Conservation (phyloP, 352 stramenopile genomes). For the Phytopythium sindhum region DNA sequence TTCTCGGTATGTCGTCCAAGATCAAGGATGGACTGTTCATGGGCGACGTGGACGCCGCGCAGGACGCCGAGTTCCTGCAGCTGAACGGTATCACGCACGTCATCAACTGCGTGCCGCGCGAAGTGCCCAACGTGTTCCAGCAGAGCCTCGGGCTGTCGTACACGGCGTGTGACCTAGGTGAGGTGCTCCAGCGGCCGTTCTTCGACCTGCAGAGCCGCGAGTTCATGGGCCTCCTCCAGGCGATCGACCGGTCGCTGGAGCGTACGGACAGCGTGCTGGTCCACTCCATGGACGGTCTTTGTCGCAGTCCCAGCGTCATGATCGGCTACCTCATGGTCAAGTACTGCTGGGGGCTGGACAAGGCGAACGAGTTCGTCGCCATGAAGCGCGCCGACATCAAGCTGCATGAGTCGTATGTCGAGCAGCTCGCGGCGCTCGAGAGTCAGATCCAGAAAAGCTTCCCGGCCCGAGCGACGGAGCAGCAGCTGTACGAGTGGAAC, state of each 20-base stretch:
- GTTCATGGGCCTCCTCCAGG: constrained; percentile 75
- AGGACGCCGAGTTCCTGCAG: constrained; percentile 92
- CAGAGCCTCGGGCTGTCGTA: constrained; percentile 84
- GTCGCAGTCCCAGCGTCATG: constrained; percentile 80
- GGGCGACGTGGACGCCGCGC: constrained; percentile 88
- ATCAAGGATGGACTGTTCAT: constrained; percentile 95
- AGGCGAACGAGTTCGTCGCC: constrained; percentile 88
- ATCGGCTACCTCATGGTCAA: constrained; percentile 91
- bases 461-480: constrained; percentile 36
- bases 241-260: constrained; percentile 80
- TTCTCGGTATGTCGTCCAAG: constrained; percentile 85
- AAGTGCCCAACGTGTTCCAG: constrained; percentile 91
- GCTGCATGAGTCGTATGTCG: constrained; percentile 68
- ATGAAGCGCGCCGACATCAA: constrained; percentile 88
- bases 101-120: constrained; percentile 88
- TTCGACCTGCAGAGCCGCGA: constrained; percentile 85
- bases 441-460: constrained; percentile 55
- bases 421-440: constrained; percentile 70
- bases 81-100: constrained; percentile 92
- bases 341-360: constrained; percentile 92
- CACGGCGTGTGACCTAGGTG: constrained; percentile 61
- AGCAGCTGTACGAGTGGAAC: constrained; percentile 75
- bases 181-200: constrained; percentile 60
- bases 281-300: constrained; percentile 82
- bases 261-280: constrained; percentile 86